Conservation (phyloP, 148 eudicot species). For the Camellia sinensis region DNA sequence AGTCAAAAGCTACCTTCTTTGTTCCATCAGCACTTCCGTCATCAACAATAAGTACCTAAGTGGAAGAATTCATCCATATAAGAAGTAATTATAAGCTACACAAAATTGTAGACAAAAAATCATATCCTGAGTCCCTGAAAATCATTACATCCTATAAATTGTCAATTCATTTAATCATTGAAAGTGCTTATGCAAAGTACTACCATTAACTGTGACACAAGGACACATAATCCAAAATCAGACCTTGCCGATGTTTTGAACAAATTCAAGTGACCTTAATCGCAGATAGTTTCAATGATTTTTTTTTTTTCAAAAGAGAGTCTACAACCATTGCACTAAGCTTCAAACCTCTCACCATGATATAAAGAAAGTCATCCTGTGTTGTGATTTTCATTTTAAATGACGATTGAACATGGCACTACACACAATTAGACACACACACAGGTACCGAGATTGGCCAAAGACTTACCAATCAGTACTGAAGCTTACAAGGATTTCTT, state of each 20-base stretch:
- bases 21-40: constrained; percentile 95
- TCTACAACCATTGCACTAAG: too few relatives aligned
- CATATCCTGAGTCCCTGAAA: neutral
- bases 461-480: too few relatives aligned
- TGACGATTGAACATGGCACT: too few relatives aligned
- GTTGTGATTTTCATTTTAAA: too few relatives aligned
- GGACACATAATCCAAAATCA: neutral
- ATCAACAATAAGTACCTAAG: constrained; percentile 86
- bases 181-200: neutral
- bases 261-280: neutral
- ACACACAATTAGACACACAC: too few relatives aligned
- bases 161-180: neutral
- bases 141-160: neutral
- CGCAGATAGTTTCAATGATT: too few relatives aligned
- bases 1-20: constrained; percentile 80
- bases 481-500: too few relatives aligned
- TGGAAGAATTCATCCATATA: constrained; percentile 17
- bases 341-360: too few relatives aligned
- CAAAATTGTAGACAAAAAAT: neutral
- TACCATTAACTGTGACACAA: constrained; percentile 2
- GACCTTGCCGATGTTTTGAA: constrained; percentile 7
- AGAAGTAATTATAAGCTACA: neutral
- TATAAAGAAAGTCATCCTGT: too few relatives aligned
- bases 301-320: too few relatives aligned
- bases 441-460: too few relatives aligned